Percentiles rank a stretch among this genome's conserved stretches.
These are phyloP conservation scores for Tricholoma flavovirens DNA, from an alignment of 768 basidiomycete genomes.

Conservation along the genomic window DNA sequence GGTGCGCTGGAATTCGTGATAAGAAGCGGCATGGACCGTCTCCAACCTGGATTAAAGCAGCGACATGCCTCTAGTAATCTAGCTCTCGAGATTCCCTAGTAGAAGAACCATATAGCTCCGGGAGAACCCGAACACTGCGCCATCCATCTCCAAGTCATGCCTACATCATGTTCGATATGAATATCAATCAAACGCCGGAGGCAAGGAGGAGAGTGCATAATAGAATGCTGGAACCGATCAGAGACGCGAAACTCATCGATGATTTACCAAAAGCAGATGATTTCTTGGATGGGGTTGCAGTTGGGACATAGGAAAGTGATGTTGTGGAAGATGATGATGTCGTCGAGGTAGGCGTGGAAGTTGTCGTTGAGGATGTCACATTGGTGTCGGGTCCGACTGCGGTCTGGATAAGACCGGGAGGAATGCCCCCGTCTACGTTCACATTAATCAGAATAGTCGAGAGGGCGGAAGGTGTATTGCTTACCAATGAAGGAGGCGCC, in stretches of 20 bases:
- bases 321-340: constrained; percentile 3
- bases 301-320: not conserved
- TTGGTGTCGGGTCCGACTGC: constrained; percentile 3
- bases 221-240: constrained; percentile 7
- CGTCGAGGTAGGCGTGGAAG: constrained; percentile 3
- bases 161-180: not conserved
- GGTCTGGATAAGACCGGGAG: constrained; percentile 11
- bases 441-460: not conserved
- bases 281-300: constrained; percentile 6
- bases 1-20: not conserved
- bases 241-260: constrained; percentile 4
- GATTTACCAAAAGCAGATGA: constrained; percentile 8
- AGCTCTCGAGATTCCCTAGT: constrained; percentile 8
- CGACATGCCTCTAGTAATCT: constrained; percentile 8
- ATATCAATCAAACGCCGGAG: not conserved
- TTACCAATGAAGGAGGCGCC: constrained; percentile 40
- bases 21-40: not conserved
- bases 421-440: constrained; percentile 16
- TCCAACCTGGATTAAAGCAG: not conserved
- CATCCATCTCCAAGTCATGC: not conserved
- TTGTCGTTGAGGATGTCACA: not conserved
- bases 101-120: not conserved
- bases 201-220: not conserved
- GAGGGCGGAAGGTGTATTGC: constrained; percentile 3
- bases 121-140: not conserved